Percentiles rank a stretch among this genome's conserved stretches.
Conservation (phyloP, 768 basidiomycete species). For the Mycena filopes region DNA sequence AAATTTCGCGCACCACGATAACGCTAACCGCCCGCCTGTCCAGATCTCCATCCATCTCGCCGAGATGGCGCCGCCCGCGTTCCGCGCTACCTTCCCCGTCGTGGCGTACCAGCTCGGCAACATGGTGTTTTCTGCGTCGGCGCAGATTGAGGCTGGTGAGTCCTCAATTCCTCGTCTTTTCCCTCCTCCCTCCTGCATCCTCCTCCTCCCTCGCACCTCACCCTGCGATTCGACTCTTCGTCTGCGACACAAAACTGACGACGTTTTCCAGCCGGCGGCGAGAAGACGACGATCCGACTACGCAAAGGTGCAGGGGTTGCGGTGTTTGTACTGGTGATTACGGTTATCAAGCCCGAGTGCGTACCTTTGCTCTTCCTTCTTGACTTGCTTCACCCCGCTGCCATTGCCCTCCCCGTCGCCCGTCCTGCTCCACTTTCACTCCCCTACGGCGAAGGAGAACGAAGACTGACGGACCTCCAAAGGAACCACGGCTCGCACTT, state of each 20-base stretch:
- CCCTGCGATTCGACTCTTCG: too few relatives aligned
- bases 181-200: constrained; percentile 37
- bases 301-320: constrained; percentile 87
- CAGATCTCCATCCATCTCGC: constrained; percentile 71
- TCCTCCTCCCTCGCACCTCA: too few relatives aligned
- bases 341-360: constrained; percentile 77
- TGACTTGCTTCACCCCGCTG: neutral
- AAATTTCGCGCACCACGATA: constrained; percentile 18
- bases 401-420: neutral
- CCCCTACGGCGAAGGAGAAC: too few relatives aligned
- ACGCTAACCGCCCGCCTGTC: neutral
- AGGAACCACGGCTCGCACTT: constrained; percentile 85
- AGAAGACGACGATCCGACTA: constrained; percentile 69
- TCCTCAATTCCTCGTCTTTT: constrained; percentile 46
- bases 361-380: too few relatives aligned
- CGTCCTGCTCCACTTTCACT: too few relatives aligned
- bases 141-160: constrained; percentile 68
- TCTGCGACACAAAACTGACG: too few relatives aligned
- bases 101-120: constrained; percentile 70
- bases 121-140: constrained; percentile 67
- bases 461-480: constrained; percentile 4
- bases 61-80: constrained; percentile 76
- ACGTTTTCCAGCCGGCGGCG: constrained; percentile 76
- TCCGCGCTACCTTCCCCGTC: constrained; percentile 76
- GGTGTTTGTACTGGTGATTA: constrained; percentile 79